Percentiles rank a stretch among this genome's conserved stretches.
Evolutionary conservation across 306 rosid genomes (phyloP).

Genomic region (Ochetophila trinervis): DNA sequence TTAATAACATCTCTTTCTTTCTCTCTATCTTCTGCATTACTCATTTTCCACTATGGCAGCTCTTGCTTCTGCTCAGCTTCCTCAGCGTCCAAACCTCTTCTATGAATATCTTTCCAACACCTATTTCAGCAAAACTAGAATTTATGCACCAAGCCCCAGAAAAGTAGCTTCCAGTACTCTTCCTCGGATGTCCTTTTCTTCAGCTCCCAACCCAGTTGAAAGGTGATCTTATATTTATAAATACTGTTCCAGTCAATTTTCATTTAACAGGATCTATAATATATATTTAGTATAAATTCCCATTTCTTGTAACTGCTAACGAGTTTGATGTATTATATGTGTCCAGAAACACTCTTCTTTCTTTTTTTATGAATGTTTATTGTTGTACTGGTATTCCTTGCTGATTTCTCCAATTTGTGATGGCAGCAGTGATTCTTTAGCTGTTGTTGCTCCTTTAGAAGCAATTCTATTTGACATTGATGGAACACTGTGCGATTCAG

Average conservation of each 20-base stretch:
- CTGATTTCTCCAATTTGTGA: not conserved
- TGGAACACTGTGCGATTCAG: slow-evolving; percentile 49
- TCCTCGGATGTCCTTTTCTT: slow-evolving; percentile 23
- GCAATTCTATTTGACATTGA: slow-evolving; percentile 51
- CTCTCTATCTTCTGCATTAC: not conserved
- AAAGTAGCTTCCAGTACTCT: not conserved
- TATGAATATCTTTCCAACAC: slow-evolving; percentile 8
- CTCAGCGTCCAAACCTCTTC: slow-evolving; percentile 12
- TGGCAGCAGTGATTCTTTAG: slow-evolving; percentile 23
- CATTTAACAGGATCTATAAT: too few relatives aligned
- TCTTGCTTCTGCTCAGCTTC: slow-evolving; percentile 25
- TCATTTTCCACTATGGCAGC: slow-evolving; percentile 11
- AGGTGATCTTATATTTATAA: not conserved
- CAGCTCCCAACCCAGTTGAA: slow-evolving; percentile 4
- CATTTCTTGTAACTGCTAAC: too few relatives aligned
- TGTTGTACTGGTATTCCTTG: not conserved
- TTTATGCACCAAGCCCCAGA: slow-evolving; percentile 1
- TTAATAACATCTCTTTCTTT: not conserved
- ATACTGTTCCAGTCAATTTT: not conserved
- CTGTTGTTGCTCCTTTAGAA: slow-evolving; percentile 32
- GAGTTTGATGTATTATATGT: too few relatives aligned
- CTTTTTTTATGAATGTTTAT: not conserved
- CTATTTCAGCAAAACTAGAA: slow-evolving; percentile 13
- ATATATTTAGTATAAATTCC: too few relatives aligned
- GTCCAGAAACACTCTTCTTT: not conserved